These are phyloP conservation scores for Gaultheria prostrata DNA, from an alignment of 148 eudicot genomes.

Conservation along the genomic window DNA sequence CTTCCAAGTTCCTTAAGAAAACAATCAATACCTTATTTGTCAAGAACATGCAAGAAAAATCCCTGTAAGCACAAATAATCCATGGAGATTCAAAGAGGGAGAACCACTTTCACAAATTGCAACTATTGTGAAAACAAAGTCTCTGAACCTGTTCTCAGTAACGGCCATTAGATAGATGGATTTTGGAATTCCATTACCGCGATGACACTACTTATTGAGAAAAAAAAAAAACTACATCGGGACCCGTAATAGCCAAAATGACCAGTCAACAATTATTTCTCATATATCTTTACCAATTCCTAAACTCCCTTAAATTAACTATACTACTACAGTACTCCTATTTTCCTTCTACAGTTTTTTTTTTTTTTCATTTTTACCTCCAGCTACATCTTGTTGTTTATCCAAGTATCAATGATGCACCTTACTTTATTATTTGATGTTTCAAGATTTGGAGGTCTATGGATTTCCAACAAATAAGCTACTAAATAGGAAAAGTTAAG, in stretches of 20 bases:
- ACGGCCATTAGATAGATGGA: too few relatives aligned
- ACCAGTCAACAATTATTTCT: not conserved
- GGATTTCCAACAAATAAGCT: not conserved
- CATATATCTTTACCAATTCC: not conserved
- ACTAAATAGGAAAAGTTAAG: not conserved
- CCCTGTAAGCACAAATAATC: not conserved
- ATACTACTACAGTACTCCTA: not conserved
- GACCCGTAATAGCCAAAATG: too few relatives aligned
- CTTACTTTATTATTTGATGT: not conserved
- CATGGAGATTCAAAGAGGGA: not conserved
- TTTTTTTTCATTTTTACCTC: not conserved
- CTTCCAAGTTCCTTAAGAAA: constrained; percentile 34
- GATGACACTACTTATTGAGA: too few relatives aligned
- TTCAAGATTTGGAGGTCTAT: not conserved
- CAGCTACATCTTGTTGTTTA: not conserved
- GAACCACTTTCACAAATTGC: not conserved
- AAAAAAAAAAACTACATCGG: not conserved
- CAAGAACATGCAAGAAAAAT: not conserved
- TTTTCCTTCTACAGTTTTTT: not conserved
- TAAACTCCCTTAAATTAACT: not conserved
- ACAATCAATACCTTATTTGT: not conserved
- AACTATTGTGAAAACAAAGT: not conserved
- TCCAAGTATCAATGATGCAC: not conserved
- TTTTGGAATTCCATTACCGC: too few relatives aligned
- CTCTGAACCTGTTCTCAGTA: too few relatives aligned